Conservation (phyloP, 2,329 filamentous ascomycete species). For the Fonsecaea monophora region DNA sequence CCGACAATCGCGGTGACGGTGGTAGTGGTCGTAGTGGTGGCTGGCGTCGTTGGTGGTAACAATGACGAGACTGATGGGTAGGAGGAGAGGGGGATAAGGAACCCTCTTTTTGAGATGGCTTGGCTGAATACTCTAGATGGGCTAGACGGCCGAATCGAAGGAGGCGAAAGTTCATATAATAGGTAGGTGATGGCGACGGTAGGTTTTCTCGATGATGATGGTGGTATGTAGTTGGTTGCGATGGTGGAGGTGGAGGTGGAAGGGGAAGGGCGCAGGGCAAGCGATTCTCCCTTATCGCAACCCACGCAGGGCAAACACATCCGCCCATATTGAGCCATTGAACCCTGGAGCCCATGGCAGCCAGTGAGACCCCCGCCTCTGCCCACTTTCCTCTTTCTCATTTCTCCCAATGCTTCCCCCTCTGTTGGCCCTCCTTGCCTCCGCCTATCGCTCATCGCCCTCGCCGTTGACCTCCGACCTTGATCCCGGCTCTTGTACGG, state of each 20-base stretch:
- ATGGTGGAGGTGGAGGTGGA: background rate
- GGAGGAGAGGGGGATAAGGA: background rate
- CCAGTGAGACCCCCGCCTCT: background rate
- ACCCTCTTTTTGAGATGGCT: constrained; percentile 4
- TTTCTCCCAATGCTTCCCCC: background rate
- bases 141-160: background rate
- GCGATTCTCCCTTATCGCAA: constrained; percentile 14
- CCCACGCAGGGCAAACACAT: background rate
- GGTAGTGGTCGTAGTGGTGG: background rate
- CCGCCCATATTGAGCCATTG: background rate
- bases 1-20: background rate
- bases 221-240: background rate
- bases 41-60: background rate
- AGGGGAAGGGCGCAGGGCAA: background rate
- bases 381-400: constrained; percentile 4
- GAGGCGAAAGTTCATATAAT: background rate
- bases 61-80: background rate
- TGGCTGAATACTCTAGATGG: background rate
- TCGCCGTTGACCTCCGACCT: background rate
- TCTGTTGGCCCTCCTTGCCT: background rate
- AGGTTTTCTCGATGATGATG: background rate
- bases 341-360: background rate
- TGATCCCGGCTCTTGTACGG: background rate
- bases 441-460: background rate
- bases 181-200: background rate